Percentiles rank a stretch among this genome's conserved stretches.
These are phyloP conservation scores for Candida pseudoviswanathii DNA, from an alignment of 1,139 yeast species.

Conservation along the genomic window DNA sequence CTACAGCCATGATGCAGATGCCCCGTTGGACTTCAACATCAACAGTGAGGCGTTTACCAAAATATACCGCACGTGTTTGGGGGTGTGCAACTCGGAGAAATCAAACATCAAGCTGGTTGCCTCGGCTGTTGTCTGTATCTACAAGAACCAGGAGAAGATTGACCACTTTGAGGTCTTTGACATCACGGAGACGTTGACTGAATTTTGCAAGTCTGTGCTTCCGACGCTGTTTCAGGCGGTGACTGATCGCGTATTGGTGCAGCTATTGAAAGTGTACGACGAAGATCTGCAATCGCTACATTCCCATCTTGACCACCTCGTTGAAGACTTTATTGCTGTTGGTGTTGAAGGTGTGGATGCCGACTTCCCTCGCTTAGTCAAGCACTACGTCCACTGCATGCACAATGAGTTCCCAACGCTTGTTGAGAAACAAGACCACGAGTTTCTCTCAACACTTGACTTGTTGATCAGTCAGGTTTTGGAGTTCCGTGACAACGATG, in stretches of 20 bases:
- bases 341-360: constrained; percentile 5
- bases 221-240: constrained; percentile 3
- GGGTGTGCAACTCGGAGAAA: constrained; percentile 21
- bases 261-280: background rate
- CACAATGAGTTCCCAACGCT: constrained; percentile 5
- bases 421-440: constrained; percentile 6
- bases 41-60: constrained; percentile 21
- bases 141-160: constrained; percentile 24
- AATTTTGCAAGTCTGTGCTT: constrained; percentile 1
- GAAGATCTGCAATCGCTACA: background rate
- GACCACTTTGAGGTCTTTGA: constrained; percentile 26
- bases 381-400: constrained; percentile 5
- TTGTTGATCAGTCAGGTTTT: background rate
- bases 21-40: constrained; percentile 18
- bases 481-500: constrained; percentile 5
- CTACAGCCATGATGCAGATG: constrained; percentile 15
- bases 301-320: constrained; percentile 5
- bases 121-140: constrained; percentile 26
- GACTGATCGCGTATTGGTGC: background rate
- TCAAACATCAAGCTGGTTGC: constrained; percentile 15
- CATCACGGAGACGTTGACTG: background rate
- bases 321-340: constrained; percentile 13
- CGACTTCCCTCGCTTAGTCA: constrained; percentile 5
- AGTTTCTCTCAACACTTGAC: constrained; percentile 1
- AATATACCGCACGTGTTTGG: constrained; percentile 28